Evolutionary conservation across 441 rosid genomes (phyloP), one percentile per base, ranked within the genome.

Genomic region (Populus hybrid): DNA sequence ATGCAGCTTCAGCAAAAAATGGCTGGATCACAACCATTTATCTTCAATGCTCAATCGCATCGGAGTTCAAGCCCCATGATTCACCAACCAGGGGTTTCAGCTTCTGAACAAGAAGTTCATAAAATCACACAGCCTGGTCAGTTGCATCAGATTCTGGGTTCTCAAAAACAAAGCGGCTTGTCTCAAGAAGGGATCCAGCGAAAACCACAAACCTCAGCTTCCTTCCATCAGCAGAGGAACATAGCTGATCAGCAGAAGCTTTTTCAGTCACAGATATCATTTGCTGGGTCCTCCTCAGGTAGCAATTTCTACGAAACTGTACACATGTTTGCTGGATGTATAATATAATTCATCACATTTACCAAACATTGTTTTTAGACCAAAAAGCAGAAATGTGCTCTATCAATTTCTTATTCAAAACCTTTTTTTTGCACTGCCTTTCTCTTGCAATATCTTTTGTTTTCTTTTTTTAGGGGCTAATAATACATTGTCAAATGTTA

Each of bases 131-230:
- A 81, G 69, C 77, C 71, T n/a, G 75, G 59, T n/a, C 9, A 72
- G 57, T 76, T 73, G 26, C 87, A 73, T 59, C 82, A 80, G 69
- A 79, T 68, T 70, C 71, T 73, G 79, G 75, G 72, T 76, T 20
- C 64, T 38, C 78, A 59, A 14, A 81, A 81, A 67, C 78, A 61
- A 61, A 64, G 71, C 20, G 81, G 73, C 61, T 42, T 53, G 4
- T 57, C 40, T 57, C 59, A 26, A 16, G 74, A 24, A 71, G 77
- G 69, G 57, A 73, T 74, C 11, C 72, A 32, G 12, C 83, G 71
- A 79, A 77, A 77, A 71, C 78, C 75, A 79, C 81, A 75, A 82
- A 75, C 78, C 61, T 18, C 81, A 67, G 72, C 66, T 32, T 53
- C 81, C 34, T 64, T 77, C 59, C 61, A 7, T 12, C 79, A 65